Evolutionary conservation across 2,329 filamentous ascomycete genomes (phyloP), one percentile per base, ranked within the genome.

Genomic region (Emmonsia crescens): DNA sequence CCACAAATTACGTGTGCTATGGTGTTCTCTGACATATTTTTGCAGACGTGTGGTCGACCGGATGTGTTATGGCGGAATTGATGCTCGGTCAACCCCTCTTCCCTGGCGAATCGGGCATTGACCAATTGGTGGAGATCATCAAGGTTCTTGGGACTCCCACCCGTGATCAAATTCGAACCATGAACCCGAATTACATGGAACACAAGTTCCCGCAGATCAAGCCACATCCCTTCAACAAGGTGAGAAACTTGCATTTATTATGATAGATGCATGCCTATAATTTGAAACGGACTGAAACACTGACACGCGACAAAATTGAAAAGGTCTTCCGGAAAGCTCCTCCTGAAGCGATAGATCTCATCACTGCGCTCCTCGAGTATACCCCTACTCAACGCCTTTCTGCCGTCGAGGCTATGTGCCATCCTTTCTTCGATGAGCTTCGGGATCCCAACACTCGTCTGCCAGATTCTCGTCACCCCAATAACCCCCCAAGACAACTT

Each of bases 131-230:
- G 54, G 94, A 99, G 78, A 99, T 99, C 74, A 99, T 99, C 83
- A 99, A 99, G 80, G 93, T 99, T 60, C 81, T 99, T 64, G 94
- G 94, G 63, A 99, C 94, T 21, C 94, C 94, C 21, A 97, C 94
- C 42, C 85, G 94, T 66, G 94, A 99, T 76, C 94, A 99, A 77
- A 99, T 99, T 72, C 89, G 94, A 69, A 99, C 94, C 67, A 99
- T 99, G 94, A 99, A 99, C 78, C 94, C 94, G 63, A 99, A 99
- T 78, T 99, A 99, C 78, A 99, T 99, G 94, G 94, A 99, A 80
- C 94, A 99, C 81, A 97, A 97, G 80, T 99, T 99, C 78, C 94
- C 94, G 56, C 94, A 99, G 77, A 99, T 99, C 81, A 99, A 99
- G 82, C 94, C 94, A 62, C 94, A 99, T 73, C 94, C 94, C 33